These are phyloP conservation scores for Talaromyces sp. DNA, from an alignment of 2,329 filamentous ascomycete genomes.

Conservation along the genomic window DNA sequence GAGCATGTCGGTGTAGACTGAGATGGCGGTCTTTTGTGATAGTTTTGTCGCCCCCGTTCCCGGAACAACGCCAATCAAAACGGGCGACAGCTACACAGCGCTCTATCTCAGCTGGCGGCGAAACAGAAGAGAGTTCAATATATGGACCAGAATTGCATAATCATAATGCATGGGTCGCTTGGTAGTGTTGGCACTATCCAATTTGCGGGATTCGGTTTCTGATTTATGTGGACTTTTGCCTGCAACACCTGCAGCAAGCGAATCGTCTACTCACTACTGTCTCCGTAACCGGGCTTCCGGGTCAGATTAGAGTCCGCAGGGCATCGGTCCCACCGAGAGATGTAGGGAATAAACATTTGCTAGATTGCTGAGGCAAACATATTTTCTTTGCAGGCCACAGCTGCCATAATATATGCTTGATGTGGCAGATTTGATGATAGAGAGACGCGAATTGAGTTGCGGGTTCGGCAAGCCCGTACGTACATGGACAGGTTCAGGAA, in stretches of 20 bases:
- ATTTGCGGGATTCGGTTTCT: not conserved
- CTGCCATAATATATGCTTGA: not conserved
- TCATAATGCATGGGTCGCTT: not conserved
- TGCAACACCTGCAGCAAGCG: constrained; percentile 4
- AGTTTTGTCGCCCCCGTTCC: not conserved
- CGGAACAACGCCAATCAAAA: constrained; percentile 3
- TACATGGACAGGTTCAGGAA: too few species aligned
- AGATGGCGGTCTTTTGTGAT: not conserved
- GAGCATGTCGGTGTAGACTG: not conserved
- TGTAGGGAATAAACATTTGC: not conserved
- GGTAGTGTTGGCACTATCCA: not conserved
- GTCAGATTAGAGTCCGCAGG: constrained; percentile 2
- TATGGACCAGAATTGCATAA: not conserved
- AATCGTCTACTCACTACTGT: not conserved
- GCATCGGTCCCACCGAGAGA: not conserved
- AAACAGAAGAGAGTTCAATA: not conserved
- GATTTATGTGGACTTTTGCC: not conserved
- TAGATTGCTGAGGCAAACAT: not conserved
- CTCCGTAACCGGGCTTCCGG: constrained; percentile 1
- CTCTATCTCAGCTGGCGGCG: constrained; percentile 10
- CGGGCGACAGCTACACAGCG: not conserved
- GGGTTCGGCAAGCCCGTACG: not conserved
- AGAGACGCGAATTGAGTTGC: not conserved
- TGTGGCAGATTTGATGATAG: not conserved
- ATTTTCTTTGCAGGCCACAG: not conserved